phyloP scores from a whole-genome alignment of 345 rosid genomes.

The Moricandia moricandioides region DNA sequence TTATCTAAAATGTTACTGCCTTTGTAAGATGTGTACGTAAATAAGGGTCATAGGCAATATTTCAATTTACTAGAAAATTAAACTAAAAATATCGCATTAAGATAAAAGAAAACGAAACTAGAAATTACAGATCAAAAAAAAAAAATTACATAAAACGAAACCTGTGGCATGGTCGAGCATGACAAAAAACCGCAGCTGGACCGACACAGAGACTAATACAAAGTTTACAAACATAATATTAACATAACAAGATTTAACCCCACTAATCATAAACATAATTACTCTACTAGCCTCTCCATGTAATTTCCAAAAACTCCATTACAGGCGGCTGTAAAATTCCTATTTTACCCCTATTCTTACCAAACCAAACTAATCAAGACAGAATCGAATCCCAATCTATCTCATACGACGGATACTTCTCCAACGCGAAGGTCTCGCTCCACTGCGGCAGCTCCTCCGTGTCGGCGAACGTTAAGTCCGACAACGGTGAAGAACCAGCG shows the following conservation, averaged over 20 bases:
- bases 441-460: constrained; percentile 43
- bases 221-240: neutral
- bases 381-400: constrained; percentile 78
- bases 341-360: constrained; percentile 25
- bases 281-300: constrained; percentile 18
- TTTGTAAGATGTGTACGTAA: neutral
- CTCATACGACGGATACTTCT: constrained; percentile 86
- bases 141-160: neutral
- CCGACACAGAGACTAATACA: constrained; percentile 33
- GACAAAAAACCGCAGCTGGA: constrained; percentile 47
- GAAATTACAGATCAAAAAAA: neutral
- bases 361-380: constrained; percentile 15
- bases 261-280: constrained; percentile 7
- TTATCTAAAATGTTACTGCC: neutral
- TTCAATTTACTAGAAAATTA: neutral
- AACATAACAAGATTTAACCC: neutral
- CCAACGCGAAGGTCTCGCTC: constrained; percentile 64
- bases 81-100: constrained; percentile 17
- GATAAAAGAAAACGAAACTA: neutral
- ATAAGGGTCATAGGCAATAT: neutral
- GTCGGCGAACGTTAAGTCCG: constrained; percentile 56
- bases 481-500: constrained; percentile 55
- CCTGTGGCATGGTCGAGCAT: constrained; percentile 38
- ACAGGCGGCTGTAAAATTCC: constrained; percentile 33
- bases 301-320: constrained; percentile 46